phyloP scores from a whole-genome alignment of 2,329 filamentous ascomycete genomes.

The Macrophomina tecta region DNA sequence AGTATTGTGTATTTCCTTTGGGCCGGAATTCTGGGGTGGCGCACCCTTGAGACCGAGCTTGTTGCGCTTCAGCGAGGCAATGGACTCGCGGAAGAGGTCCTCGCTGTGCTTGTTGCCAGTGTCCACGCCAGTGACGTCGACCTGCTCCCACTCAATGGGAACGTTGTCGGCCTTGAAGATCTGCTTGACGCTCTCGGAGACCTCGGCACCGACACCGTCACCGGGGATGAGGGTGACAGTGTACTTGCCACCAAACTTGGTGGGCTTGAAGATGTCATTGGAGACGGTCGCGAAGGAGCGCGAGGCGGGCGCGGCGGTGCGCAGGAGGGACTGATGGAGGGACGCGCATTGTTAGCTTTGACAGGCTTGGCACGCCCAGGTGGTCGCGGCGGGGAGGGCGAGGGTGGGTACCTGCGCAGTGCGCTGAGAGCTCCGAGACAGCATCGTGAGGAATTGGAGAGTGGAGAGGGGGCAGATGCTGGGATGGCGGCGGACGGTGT shows the following conservation, averaged over 20 bases:
- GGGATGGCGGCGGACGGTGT: conserved; percentile 16
- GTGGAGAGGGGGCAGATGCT: conserved; percentile 20
- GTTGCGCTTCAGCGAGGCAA: conserved; percentile 95
- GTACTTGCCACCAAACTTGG: conserved; percentile 99
- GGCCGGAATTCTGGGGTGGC: conserved; percentile 11
- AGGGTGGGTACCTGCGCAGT: conserved; percentile 53
- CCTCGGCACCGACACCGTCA: conserved; percentile 97
- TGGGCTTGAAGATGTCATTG: conserved; percentile 97
- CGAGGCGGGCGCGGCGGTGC: conserved; percentile 56
- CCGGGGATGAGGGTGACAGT: conserved; percentile 97
- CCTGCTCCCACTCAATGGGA: conserved; percentile 97
- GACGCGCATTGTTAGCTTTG: conserved; percentile 35
- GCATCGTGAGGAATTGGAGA: conserved; percentile 39
- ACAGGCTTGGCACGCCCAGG: conserved; percentile 17
- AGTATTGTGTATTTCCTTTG: conserved; percentile 15
- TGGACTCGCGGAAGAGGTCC: conserved; percentile 93
- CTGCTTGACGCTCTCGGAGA: conserved; percentile 97
- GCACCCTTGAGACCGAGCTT: conserved; percentile 95
- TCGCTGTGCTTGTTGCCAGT: conserved; percentile 86
- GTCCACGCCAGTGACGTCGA: conserved; percentile 92
- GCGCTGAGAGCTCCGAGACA: conserved; percentile 52
- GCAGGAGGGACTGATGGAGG: conserved; percentile 59
- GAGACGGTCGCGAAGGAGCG: conserved; percentile 69
- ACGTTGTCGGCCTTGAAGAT: conserved; percentile 99
- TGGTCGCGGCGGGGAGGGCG: conserved; percentile 5